A percentile compares a stretch with the other conserved stretches of the same genome.
phyloP scores from a whole-genome alignment of 176 grass and related monocot genomes.

The Aegilops sharonensis region DNA sequence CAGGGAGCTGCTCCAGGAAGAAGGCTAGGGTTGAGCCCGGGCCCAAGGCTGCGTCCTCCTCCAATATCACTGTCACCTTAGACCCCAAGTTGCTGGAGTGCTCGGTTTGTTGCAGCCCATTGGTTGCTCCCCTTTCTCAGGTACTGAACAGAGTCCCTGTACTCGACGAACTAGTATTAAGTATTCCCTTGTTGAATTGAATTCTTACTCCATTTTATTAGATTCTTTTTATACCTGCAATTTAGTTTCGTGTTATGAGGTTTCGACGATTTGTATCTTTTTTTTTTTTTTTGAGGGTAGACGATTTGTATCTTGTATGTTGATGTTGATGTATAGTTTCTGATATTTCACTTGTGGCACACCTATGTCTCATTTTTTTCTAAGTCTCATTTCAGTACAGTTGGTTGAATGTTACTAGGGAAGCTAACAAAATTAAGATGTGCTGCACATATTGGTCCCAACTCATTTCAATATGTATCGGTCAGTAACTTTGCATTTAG shows the following conservation, averaged over 20 bases:
- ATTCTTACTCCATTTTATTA: not conserved
- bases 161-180: not conserved
- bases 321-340: not conserved
- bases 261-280: not conserved
- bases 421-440: not conserved
- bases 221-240: not conserved
- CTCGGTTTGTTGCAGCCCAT: not conserved
- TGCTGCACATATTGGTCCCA: not conserved
- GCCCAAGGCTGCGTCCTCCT: not conserved
- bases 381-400: too few species aligned
- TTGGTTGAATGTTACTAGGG: not conserved
- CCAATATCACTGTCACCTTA: not conserved
- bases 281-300: too few species aligned
- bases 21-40: not conserved
- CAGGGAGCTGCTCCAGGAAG: not conserved
- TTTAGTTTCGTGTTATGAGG: not conserved
- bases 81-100: not conserved
- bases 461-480: not conserved
- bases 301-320: too few species aligned
- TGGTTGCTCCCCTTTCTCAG: not conserved
- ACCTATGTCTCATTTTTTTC: too few species aligned
- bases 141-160: not conserved
- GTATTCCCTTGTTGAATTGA: not conserved
- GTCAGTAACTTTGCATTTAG: not conserved
- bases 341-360: not conserved